These are phyloP conservation scores for Neurospora sp. DNA, from an alignment of 495 filamentous ascomycete species.

Conservation along the genomic window DNA sequence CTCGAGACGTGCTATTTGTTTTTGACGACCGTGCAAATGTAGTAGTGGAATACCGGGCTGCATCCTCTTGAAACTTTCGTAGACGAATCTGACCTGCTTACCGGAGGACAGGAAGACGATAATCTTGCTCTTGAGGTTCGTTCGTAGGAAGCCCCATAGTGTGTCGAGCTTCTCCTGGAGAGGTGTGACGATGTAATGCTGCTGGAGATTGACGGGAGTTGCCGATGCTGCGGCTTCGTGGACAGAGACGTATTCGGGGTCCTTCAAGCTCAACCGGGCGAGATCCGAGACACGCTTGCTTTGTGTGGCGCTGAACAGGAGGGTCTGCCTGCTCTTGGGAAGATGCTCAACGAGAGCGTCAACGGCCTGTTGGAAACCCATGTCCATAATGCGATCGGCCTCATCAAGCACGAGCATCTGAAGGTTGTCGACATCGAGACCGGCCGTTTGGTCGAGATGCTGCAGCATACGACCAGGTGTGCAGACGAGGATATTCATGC, in stretches of 20 bases:
- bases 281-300: conserved; percentile 89
- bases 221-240: conserved; percentile 75
- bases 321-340: conserved; percentile 75
- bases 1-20: conserved; percentile 76
- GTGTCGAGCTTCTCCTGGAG: conserved; percentile 82
- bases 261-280: conserved; percentile 73
- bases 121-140: conserved; percentile 83
- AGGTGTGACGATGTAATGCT: conserved; percentile 81
- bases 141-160: conserved; percentile 80
- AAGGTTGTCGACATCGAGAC: conserved; percentile 80
- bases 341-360: conserved; percentile 93
- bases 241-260: conserved; percentile 90
- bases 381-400: conserved; percentile 93
- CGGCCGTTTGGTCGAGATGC: conserved; percentile 88
- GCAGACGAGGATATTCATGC: conserved; percentile 98
- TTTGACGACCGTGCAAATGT: conserved; percentile 90
- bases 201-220: conserved; percentile 74
- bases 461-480: conserved; percentile 93
- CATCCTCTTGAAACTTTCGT: conserved; percentile 84
- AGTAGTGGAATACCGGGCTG: conserved; percentile 94
- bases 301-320: conserved; percentile 94
- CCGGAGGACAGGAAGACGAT: conserved; percentile 89
- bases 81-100: conserved; percentile 93
- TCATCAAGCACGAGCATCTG: conserved; percentile 94
- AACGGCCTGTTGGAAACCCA: conserved; percentile 87